A percentile compares a stretch with the other conserved stretches of the same genome.
These are phyloP conservation scores for Pythium aristosporum DNA, from an alignment of 352 stramenopile species.

Conservation along the genomic window DNA sequence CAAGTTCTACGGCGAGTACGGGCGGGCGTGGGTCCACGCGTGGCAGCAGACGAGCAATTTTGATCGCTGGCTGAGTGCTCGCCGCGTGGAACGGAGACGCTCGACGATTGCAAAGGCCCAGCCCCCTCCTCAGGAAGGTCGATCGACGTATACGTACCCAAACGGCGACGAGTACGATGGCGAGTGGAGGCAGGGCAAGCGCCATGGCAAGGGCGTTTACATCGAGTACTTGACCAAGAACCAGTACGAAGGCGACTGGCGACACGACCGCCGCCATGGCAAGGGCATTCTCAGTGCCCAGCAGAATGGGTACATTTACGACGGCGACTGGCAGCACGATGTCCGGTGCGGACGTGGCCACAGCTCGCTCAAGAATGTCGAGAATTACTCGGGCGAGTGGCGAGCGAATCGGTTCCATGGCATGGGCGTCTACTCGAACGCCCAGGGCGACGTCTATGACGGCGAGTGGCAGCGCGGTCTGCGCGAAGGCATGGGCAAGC, in stretches of 20 bases:
- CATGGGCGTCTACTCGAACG: constrained; percentile 60
- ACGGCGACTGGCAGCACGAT: constrained; percentile 75
- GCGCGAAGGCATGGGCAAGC: constrained; percentile 61
- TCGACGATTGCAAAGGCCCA: constrained; percentile 23
- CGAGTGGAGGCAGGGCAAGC: constrained; percentile 55
- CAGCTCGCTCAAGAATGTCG: constrained; percentile 63
- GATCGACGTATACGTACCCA: constrained; percentile 49
- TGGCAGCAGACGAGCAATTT: constrained; percentile 75
- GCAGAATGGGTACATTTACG: constrained; percentile 66
- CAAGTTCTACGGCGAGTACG: constrained; percentile 56
- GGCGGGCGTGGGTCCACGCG: constrained; percentile 51
- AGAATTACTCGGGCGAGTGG: constrained; percentile 78
- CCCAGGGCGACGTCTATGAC: constrained; percentile 61
- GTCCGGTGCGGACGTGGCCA: constrained; percentile 68
- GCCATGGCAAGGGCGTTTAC: constrained; percentile 77
- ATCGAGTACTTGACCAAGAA: constrained; percentile 73
- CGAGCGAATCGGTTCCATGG: constrained; percentile 65
- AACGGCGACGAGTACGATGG: constrained; percentile 84
- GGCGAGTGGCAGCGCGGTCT: constrained; percentile 61
- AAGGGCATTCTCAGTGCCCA: constrained; percentile 67
- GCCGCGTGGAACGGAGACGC: constrained; percentile 32
- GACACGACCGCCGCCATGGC: constrained; percentile 60
- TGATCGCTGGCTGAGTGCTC: constrained; percentile 39
- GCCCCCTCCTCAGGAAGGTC: constrained; percentile 45
- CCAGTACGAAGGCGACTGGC: constrained; percentile 78